phyloP scores from a whole-genome alignment of 2,329 filamentous ascomycete species.

The Zopfia rhizophila region DNA sequence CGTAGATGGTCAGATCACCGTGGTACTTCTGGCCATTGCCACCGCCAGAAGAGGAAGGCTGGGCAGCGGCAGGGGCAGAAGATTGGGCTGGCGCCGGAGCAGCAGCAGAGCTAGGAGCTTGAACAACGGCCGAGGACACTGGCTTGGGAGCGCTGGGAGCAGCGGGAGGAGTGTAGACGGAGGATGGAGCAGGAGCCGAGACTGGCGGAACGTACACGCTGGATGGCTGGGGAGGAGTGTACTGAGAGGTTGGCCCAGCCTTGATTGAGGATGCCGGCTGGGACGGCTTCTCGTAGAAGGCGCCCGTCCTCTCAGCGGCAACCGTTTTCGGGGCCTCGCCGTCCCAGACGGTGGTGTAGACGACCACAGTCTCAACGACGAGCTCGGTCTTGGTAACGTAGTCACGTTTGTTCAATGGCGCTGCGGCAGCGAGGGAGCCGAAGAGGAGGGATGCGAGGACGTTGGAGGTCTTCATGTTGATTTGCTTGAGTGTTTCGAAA shows the following conservation, averaged over 20 bases:
- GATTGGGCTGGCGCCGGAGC: constrained; percentile 8
- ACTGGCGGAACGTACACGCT: not conserved
- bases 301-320: constrained; percentile 27
- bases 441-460: constrained; percentile 48
- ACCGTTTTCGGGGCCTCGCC: constrained; percentile 29
- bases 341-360: constrained; percentile 50
- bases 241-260: constrained; percentile 19
- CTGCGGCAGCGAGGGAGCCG: constrained; percentile 46
- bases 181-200: not conserved
- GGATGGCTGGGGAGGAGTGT: not conserved
- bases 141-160: constrained; percentile 6
- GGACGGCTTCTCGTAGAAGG: constrained; percentile 33
- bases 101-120: constrained; percentile 6
- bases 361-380: constrained; percentile 44
- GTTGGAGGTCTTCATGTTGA: constrained; percentile 50
- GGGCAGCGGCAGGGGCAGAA: constrained; percentile 3
- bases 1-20: constrained; percentile 49
- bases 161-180: constrained; percentile 16
- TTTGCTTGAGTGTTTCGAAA: constrained; percentile 22
- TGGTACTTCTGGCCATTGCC: constrained; percentile 11
- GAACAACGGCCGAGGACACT: too few species aligned
- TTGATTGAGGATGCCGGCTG: constrained; percentile 16
- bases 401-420: constrained; percentile 47
- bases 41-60: constrained; percentile 10
- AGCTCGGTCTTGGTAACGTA: constrained; percentile 46